These are phyloP conservation scores for Recurvomyces mirabilis DNA, from an alignment of 495 filamentous ascomycete genomes.

Conservation along the genomic window DNA sequence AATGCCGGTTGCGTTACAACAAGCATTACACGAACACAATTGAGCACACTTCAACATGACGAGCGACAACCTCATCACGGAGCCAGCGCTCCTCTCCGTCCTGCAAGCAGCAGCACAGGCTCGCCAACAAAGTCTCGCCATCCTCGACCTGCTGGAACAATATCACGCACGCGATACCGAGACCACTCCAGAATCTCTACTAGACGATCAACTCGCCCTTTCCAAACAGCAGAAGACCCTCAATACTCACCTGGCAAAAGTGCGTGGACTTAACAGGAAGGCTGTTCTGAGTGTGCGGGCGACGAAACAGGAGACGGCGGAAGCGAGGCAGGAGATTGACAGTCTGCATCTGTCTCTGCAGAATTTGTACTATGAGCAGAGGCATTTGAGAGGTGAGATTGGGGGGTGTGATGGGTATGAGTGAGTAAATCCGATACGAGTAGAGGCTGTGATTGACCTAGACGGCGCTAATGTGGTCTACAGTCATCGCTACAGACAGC, in stretches of 20 bases:
- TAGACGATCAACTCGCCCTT: conserved; percentile 49
- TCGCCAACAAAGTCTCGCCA: conserved; percentile 58
- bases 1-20: too few relatives aligned
- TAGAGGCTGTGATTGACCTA: not conserved
- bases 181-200: conserved; percentile 28
- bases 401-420: conserved; percentile 82
- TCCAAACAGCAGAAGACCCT: conserved; percentile 72
- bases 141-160: conserved; percentile 51
- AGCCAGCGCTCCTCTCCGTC: conserved; percentile 58
- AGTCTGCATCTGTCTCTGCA: conserved; percentile 82
- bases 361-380: conserved; percentile 93
- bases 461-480: conserved; percentile 2
- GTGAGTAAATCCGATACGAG: conserved; percentile 44
- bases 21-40: too few relatives aligned
- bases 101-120: conserved; percentile 58
- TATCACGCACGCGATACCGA: conserved; percentile 24
- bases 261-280: conserved; percentile 72
- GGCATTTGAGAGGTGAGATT: conserved; percentile 83
- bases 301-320: conserved; percentile 76
- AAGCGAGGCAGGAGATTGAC: conserved; percentile 84
- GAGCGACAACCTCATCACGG: conserved; percentile 52
- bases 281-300: conserved; percentile 70
- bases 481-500: conserved; percentile 77
- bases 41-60: too few relatives aligned
- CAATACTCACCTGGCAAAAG: conserved; percentile 63